Percentiles rank a stretch among this genome's conserved stretches.
These are phyloP conservation scores for Eucalyptus regnans DNA, from an alignment of 345 rosid genomes.

Conservation along the genomic window DNA sequence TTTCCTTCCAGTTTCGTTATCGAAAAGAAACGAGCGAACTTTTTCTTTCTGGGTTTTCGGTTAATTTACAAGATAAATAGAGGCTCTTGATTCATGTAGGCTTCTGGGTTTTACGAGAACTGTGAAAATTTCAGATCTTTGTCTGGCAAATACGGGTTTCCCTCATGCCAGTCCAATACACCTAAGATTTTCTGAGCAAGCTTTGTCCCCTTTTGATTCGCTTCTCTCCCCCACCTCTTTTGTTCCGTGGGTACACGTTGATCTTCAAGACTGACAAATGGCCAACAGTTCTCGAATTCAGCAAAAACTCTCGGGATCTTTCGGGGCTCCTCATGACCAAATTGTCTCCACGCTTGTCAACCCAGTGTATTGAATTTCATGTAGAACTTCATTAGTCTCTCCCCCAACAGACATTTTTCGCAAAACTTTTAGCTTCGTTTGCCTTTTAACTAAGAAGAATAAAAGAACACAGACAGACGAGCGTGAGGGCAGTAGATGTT, in stretches of 20 bases:
- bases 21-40: background rate
- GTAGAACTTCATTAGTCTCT: background rate
- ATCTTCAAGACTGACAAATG: background rate
- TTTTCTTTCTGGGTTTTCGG: background rate
- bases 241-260: background rate
- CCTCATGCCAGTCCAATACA: background rate
- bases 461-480: background rate
- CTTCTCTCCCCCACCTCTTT: background rate
- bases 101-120: background rate
- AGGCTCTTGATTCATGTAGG: background rate
- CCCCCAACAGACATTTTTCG: background rate
- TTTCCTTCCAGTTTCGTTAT: background rate
- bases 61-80: background rate
- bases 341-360: background rate
- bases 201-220: background rate
- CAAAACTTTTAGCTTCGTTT: background rate
- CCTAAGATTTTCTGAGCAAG: background rate
- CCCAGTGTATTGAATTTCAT: background rate
- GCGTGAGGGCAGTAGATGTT: background rate
- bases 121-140: background rate
- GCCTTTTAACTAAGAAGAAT: background rate
- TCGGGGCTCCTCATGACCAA: background rate
- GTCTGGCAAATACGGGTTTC: background rate
- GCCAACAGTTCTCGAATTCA: background rate
- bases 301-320: background rate